Percentiles rank a stretch among this genome's conserved stretches.
phyloP scores from a whole-genome alignment of 2,329 filamentous ascomycete species.

The Aspergillus proliferans region DNA sequence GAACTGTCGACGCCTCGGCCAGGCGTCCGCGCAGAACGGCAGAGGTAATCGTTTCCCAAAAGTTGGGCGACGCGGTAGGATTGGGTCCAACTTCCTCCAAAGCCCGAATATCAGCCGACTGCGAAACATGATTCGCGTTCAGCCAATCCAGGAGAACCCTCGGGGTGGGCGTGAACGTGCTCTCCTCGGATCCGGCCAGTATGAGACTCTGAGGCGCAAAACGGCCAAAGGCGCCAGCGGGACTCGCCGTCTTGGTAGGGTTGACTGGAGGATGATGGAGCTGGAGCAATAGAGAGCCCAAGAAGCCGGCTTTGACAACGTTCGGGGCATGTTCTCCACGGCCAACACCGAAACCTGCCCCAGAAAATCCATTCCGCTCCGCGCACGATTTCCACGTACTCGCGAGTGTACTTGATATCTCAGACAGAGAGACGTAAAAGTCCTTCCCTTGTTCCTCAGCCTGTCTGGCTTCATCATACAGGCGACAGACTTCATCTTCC shows the following conservation, averaged over 20 bases:
- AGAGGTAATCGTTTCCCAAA: constrained; percentile 79
- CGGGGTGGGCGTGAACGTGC: constrained; percentile 52
- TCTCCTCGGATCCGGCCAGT: constrained; percentile 19
- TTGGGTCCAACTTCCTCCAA: constrained; percentile 62
- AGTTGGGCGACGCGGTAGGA: constrained; percentile 68
- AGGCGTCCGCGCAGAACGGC: constrained; percentile 71
- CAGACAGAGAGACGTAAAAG: constrained; percentile 26
- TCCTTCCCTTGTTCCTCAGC: constrained; percentile 26
- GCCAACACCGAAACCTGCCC: constrained; percentile 55
- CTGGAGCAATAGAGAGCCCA: constrained; percentile 71
- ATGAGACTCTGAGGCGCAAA: constrained; percentile 24
- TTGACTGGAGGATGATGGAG: constrained; percentile 64
- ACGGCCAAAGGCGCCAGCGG: constrained; percentile 18
- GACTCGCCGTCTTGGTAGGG: constrained; percentile 13
- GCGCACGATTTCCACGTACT: constrained; percentile 28
- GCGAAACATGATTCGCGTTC: constrained; percentile 65
- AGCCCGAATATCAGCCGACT: constrained; percentile 59
- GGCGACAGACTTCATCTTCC: constrained; percentile 60
- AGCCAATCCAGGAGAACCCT: constrained; percentile 80
- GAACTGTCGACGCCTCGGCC: constrained; percentile 56
- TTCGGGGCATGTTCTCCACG: constrained; percentile 56
- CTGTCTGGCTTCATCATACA: constrained; percentile 49
- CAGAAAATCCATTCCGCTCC: constrained; percentile 37
- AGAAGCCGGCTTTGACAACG: constrained; percentile 68
- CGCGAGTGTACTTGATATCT: constrained; percentile 29